Evolutionary conservation across 768 basidiomycete genomes (phyloP), one percentile per base, ranked within the genome.

Genomic region (Pluteus cervinus): DNA sequence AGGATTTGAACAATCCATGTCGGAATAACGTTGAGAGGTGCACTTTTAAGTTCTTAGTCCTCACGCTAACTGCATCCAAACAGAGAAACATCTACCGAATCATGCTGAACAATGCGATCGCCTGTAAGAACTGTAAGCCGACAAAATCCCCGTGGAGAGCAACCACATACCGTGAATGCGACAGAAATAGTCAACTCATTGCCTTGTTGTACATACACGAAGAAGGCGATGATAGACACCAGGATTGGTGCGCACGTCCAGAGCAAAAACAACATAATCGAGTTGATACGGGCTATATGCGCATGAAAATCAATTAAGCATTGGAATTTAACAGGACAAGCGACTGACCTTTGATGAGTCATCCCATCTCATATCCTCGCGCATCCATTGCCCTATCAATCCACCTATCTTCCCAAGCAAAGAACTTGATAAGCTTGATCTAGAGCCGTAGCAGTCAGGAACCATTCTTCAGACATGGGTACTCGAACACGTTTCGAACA

Each of bases 91-190:
- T 48, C n/a, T 48, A 79, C 72, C 78, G 72, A 49, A 96, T 69
- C 91, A 96, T 91, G 31, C 69, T 69, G 58, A 94, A 94, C 29
- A 94, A 57, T 0, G 88, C 75, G 24, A 96, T 84, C 0, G 89
- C 68, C 75, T 82, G 34, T 3, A 15, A 34, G 18, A 25, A 43
- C 22, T 24, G 21, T 14, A 18, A 35, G n/a, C 25, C 12, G 22
- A 24, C 12, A 39, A 12, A 25, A 10, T 15, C 29, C 20, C 6
- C 5, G 17, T 36, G 32, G 40, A 25, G 40, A 20, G n/a, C 33
- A 36, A 16, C 40, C 40, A 26, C 25, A 25, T 22, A 24, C 21
- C 17, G n/a, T 41, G 16, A 30, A 35, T 14, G 32, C 15, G 30
- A 30, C 12, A 12, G 39, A 40, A 24, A 36, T 40, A 32, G 21